A percentile compares a stretch with the other conserved stretches of the same genome.
phyloP scores from a whole-genome alignment of 225 moss, liverwort and hornwort genomes.

The Physcomitrium patens region DNA sequence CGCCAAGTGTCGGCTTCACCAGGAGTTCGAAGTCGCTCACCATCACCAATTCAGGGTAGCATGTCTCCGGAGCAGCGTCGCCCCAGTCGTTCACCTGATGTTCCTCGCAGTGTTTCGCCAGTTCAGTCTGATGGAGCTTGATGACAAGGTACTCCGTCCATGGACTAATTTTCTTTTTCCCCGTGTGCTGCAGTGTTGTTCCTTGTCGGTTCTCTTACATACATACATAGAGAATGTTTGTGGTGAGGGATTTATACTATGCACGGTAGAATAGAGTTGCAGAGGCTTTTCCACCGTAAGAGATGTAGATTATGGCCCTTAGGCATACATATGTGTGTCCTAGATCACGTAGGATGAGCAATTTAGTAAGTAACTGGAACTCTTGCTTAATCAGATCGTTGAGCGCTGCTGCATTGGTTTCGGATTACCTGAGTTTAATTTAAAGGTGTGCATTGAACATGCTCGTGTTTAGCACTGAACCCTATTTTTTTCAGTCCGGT shows the following conservation, averaged over 20 bases:
- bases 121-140: constrained; percentile 48
- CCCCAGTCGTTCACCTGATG: constrained; percentile 30
- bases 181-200: neutral
- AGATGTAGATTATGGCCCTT: neutral
- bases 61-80: constrained; percentile 36
- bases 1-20: constrained; percentile 40
- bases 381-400: neutral
- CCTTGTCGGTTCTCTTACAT: neutral
- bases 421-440: neutral
- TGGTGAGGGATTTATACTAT: neutral
- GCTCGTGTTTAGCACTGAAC: neutral
- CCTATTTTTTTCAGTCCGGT: no score
- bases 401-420: neutral
- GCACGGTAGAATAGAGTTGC: neutral
- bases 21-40: constrained; percentile 38
- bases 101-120: constrained; percentile 58
- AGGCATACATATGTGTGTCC: neutral
- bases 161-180: neutral
- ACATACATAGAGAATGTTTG: neutral
- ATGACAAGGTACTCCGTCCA: constrained; percentile 24
- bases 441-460: neutral
- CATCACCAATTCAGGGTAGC: constrained; percentile 41
- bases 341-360: neutral
- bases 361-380: neutral
- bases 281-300: neutral